A percentile compares a stretch with the other conserved stretches of the same genome.
phyloP scores from a whole-genome alignment of 2,329 filamentous ascomycete genomes.

The Sarocladium oryzae region DNA sequence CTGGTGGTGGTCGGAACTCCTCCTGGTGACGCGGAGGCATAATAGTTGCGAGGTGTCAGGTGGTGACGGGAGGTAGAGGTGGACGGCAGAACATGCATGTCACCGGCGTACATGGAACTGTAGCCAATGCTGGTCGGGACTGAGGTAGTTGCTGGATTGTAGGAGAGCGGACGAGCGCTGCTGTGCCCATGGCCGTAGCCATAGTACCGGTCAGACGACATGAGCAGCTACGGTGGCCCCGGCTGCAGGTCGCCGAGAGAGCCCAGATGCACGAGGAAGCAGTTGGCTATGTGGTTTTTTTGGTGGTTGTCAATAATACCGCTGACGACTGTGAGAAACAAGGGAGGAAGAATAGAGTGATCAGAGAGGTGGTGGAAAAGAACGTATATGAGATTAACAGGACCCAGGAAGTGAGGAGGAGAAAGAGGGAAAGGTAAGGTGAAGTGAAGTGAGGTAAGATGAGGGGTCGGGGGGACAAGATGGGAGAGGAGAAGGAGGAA shows the following conservation, averaged over 20 bases:
- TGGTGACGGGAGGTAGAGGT: conserved; percentile 25
- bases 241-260: not conserved
- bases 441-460: conserved; percentile 8
- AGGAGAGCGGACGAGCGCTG: conserved; percentile 35
- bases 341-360: conserved; percentile 13
- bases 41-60: conserved; percentile 26
- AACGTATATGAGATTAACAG: not conserved
- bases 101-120: conserved; percentile 43
- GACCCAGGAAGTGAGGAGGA: no score
- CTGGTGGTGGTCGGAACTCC: conserved; percentile 38
- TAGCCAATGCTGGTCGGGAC: conserved; percentile 46
- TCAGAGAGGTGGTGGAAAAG: not conserved
- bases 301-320: no score
- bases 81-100: conserved; percentile 47
- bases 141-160: conserved; percentile 46
- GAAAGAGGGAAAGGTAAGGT: conserved; percentile 8
- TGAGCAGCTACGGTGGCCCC: conserved; percentile 21
- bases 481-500: conserved; percentile 11
- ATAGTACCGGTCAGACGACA: conserved; percentile 42
- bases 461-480: not conserved
- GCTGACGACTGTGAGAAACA: no score
- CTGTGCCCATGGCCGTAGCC: conserved; percentile 32
- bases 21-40: conserved; percentile 26
- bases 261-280: conserved; percentile 11
- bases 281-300: no score